These are phyloP conservation scores for Candolleomyces aberdarensis DNA, from an alignment of 768 basidiomycete genomes.

Conservation along the genomic window DNA sequence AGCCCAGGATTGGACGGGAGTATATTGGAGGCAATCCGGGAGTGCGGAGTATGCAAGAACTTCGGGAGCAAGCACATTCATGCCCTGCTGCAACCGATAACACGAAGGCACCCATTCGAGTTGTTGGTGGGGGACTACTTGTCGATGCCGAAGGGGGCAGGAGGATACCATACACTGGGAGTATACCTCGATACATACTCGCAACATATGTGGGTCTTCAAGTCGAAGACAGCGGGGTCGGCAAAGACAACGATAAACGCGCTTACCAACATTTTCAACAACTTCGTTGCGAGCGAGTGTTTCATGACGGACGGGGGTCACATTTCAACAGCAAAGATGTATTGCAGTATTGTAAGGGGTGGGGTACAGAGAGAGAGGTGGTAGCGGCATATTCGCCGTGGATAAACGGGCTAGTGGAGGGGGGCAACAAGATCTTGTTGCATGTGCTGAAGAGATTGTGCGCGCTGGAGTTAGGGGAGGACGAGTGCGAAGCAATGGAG, in stretches of 20 bases:
- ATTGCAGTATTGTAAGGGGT: conserved; percentile 17
- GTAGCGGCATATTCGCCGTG: conserved; percentile 36
- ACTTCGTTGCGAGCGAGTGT: conserved; percentile 21
- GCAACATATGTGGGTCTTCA: conserved; percentile 27
- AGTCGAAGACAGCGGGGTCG: conserved; percentile 22
- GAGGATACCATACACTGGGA: conserved; percentile 23
- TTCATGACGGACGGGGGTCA: conserved; percentile 35
- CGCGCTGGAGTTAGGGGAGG: conserved; percentile 27
- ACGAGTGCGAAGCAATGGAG: conserved; percentile 14
- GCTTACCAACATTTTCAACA: conserved; percentile 18
- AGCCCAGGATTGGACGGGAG: conserved; percentile 26
- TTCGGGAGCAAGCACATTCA: conserved; percentile 29
- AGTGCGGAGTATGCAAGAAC: conserved; percentile 25
- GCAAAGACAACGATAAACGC: conserved; percentile 21
- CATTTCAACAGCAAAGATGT: conserved; percentile 36
- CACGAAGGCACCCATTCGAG: conserved; percentile 32
- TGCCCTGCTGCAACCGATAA: conserved; percentile 34
- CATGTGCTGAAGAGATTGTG: conserved; percentile 26
- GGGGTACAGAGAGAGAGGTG: conserved; percentile 16
- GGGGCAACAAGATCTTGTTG: conserved; percentile 28
- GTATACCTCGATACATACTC: conserved; percentile 29
- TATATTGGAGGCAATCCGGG: conserved; percentile 20
- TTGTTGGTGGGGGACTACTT: conserved; percentile 34
- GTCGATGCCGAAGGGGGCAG: conserved; percentile 29
- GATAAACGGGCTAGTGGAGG: conserved; percentile 30